Percentiles rank a stretch among this genome's conserved stretches.
phyloP scores from a whole-genome alignment of 345 rosid genomes.

The Alliaria petiolata region DNA sequence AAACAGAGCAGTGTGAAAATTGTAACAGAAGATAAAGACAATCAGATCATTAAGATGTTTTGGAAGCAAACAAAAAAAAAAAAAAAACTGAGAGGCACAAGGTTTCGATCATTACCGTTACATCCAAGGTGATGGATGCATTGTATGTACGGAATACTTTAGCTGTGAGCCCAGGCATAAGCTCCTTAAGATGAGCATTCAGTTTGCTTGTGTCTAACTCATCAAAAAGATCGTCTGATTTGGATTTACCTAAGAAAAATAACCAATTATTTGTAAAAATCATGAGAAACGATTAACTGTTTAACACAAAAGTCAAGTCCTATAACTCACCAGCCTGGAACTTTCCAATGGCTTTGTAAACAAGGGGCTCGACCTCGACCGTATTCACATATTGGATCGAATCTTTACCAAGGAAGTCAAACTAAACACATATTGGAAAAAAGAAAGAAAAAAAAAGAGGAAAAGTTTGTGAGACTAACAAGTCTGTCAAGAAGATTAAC shows the following conservation, averaged over 20 bases:
- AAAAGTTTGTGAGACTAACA: not conserved
- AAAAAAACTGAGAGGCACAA: not conserved
- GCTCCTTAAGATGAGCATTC: conserved; percentile 86
- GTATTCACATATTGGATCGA: conserved; percentile 85
- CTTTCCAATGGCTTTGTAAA: conserved; percentile 75
- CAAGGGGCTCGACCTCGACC: conserved; percentile 81
- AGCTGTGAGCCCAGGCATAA: conserved; percentile 93
- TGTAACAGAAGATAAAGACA: not conserved
- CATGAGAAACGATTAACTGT: not conserved
- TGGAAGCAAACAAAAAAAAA: not conserved
- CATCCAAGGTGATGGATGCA: conserved; percentile 87
- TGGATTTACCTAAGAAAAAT: conserved; percentile 47
- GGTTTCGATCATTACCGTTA: conserved; percentile 48
- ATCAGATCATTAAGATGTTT: not conserved
- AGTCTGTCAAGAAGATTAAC: not conserved
- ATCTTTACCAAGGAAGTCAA: conserved; percentile 98
- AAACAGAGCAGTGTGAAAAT: not conserved
- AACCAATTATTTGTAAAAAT: not conserved
- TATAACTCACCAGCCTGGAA: conserved; percentile 57
- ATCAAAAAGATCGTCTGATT: conserved; percentile 70
- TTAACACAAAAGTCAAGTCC: not conserved
- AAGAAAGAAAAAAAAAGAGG: not conserved
- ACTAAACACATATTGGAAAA: conserved; percentile 44
- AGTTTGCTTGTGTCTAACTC: conserved; percentile 75
- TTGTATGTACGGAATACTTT: conserved; percentile 98